Evolutionary conservation across 768 basidiomycete genomes (phyloP).

Genomic region (Stropharia rugosoannulata): DNA sequence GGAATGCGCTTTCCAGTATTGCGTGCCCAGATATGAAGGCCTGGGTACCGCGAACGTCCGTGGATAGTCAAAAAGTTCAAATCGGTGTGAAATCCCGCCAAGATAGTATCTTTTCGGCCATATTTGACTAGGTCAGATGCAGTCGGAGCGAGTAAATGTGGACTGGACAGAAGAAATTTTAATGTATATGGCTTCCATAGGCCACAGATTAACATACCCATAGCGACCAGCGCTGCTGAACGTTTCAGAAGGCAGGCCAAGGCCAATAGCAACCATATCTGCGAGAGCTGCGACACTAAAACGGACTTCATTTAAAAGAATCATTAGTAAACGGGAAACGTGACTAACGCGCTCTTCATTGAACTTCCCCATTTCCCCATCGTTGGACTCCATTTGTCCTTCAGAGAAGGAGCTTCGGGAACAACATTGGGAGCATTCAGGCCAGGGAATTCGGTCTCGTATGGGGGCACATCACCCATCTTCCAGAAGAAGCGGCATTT

Average conservation of each 20-base stretch:
- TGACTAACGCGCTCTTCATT: constrained; percentile 83
- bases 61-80: constrained; percentile 94
- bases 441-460: constrained; percentile 73
- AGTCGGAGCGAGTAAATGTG: constrained; percentile 91
- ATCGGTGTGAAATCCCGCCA: constrained; percentile 94
- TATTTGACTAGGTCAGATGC: constrained; percentile 88
- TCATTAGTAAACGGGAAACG: not conserved
- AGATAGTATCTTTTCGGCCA: constrained; percentile 75
- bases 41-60: constrained; percentile 83
- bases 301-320: constrained; percentile 4
- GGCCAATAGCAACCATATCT: constrained; percentile 83
- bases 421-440: constrained; percentile 83
- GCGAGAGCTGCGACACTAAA: constrained; percentile 81
- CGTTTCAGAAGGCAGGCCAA: constrained; percentile 67
- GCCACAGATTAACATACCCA: constrained; percentile 50
- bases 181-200: not conserved
- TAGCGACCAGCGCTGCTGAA: constrained; percentile 83
- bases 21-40: constrained; percentile 92
- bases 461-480: constrained; percentile 74
- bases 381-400: constrained; percentile 60
- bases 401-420: constrained; percentile 60
- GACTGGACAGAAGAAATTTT: constrained; percentile 35
- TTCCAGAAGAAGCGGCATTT: constrained; percentile 95
- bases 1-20: constrained; percentile 90
- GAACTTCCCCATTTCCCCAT: constrained; percentile 87